Base-by-base conservation (phyloP, 2,329 filamentous ascomycete species). In the Diaporthe batatas region DNA sequence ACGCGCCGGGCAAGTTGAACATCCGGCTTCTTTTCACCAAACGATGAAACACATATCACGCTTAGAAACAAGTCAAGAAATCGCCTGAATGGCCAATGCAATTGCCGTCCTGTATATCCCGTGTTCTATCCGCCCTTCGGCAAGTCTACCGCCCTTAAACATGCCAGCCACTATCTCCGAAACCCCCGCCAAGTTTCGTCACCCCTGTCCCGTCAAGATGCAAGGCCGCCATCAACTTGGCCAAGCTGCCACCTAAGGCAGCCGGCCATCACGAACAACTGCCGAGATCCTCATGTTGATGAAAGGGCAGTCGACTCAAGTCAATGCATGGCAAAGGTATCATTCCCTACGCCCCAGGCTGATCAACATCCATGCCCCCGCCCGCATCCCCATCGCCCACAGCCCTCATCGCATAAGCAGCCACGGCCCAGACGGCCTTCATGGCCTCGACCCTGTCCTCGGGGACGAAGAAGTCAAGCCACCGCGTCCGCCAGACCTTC, bases 331-430 rank as follows among this genome's bases (percentile, higher is more conserved):
- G n/a, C 29, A 29, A 29, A 29, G 29, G 29, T 29, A 42, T 42
- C 14, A 42, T 18, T 29, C 14, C 44, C 11, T 72, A 32, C 12
- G 25, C 44, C 39, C 16, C 23, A 23, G 18, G 21, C 64, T 72
- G 64, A 39, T 78, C 77, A 77, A 78, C 81, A 73, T 58, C 75
- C 81, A 76, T 80, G 51, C 80, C 75, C 7, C 71, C 75, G 10
- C 71, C 74, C 12, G 14, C 32, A 25, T 75, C 74, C 29, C 78
- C 77, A 25, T 76, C 75, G 10, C 80, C 80, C 47, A 78, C 78
- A 76, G 81, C 84, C 75, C 88, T 84, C 89, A 91, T 91, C 78
- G 89, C 80, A 79, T 87, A 92, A 2, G 85, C 85, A 86, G 91
- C 89, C 78, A 91, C 82, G 5, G 83, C 85, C 90, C 90, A 92